phyloP scores from a whole-genome alignment of 2,329 filamentous ascomycete genomes.

The Aspergillus sp. region DNA sequence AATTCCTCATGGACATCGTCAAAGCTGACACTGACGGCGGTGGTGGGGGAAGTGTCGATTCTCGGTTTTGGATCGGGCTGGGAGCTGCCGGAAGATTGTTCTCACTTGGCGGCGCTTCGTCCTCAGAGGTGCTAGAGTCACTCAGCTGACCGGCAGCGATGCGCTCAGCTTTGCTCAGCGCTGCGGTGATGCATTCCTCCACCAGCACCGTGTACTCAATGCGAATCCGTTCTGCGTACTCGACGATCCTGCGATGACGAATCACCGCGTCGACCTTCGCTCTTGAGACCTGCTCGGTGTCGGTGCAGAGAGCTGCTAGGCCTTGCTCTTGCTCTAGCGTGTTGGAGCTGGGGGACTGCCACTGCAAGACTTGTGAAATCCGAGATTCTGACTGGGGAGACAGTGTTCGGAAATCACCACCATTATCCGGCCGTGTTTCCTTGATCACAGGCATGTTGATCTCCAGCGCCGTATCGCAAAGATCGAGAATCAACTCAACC shows the following conservation, averaged over 20 bases:
- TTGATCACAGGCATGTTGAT: conserved; percentile 94
- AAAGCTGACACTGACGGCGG: conserved; percentile 46
- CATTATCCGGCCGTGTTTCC: conserved; percentile 63
- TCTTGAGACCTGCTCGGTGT: conserved; percentile 80
- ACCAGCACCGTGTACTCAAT: conserved; percentile 90
- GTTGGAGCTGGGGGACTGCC: conserved; percentile 91
- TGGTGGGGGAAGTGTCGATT: conserved; percentile 14
- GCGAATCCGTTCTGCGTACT: conserved; percentile 93
- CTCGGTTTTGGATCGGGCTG: conserved; percentile 9
- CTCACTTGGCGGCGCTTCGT: conserved; percentile 48
- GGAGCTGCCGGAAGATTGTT: conserved; percentile 6
- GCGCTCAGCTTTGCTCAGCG: conserved; percentile 81
- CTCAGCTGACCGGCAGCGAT: conserved; percentile 83
- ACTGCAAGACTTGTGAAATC: conserved; percentile 90
- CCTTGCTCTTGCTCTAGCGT: conserved; percentile 93
- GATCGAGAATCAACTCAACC: conserved; percentile 87
- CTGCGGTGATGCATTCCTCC: conserved; percentile 91
- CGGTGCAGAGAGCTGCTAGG: conserved; percentile 78
- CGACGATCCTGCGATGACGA: conserved; percentile 85
- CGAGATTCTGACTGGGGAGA: conserved; percentile 95
- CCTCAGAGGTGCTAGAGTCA: conserved; percentile 67
- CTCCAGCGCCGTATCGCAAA: conserved; percentile 93
- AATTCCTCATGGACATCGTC: conserved; percentile 54
- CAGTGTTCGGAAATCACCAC: conserved; percentile 81
- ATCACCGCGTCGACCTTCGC: conserved; percentile 91